phyloP scores from a whole-genome alignment of 495 filamentous ascomycete species.

The Neurospora sp. region DNA sequence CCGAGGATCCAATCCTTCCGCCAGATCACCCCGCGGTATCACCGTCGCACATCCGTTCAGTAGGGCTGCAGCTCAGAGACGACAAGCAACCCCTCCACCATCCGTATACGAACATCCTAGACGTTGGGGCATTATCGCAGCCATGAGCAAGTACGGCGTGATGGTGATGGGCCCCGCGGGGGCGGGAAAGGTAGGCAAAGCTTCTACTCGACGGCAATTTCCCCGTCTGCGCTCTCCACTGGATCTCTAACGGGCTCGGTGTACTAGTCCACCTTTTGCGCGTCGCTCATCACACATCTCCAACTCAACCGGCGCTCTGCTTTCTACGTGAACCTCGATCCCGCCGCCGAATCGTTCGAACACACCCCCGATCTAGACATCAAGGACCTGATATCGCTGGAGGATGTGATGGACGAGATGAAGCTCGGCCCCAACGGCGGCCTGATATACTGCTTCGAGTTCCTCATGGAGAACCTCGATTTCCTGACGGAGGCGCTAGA shows the following conservation, averaged over 20 bases:
- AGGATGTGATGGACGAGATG: slow-evolving; percentile 98
- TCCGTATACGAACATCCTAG: not conserved
- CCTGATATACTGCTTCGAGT: slow-evolving; percentile 96
- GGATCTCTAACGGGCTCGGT: slow-evolving; percentile 8
- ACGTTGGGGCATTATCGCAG: not conserved
- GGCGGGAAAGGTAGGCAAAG: slow-evolving; percentile 60
- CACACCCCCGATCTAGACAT: slow-evolving; percentile 95
- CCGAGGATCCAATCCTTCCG: not conserved
- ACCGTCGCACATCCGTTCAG: not conserved
- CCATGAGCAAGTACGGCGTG: slow-evolving; percentile 91
- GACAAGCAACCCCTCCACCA: not conserved
- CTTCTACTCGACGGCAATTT: not conserved
- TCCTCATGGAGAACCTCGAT: slow-evolving; percentile 89
- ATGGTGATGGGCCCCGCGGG: slow-evolving; percentile 90
- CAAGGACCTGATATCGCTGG: slow-evolving; percentile 87
- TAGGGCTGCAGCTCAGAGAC: not conserved
- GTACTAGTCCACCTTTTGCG: slow-evolving; percentile 80
- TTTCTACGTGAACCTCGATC: slow-evolving; percentile 97
- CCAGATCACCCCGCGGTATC: not conserved
- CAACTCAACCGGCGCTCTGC: slow-evolving; percentile 74
- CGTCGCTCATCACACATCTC: slow-evolving; percentile 83
- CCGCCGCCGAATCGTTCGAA: slow-evolving; percentile 84
- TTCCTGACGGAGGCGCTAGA: slow-evolving; percentile 85
- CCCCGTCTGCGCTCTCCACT: not conserved
- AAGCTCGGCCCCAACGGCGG: slow-evolving; percentile 89